Base-by-base conservation (phyloP, 169 alveolate species). In the Babesia divergens region DNA sequence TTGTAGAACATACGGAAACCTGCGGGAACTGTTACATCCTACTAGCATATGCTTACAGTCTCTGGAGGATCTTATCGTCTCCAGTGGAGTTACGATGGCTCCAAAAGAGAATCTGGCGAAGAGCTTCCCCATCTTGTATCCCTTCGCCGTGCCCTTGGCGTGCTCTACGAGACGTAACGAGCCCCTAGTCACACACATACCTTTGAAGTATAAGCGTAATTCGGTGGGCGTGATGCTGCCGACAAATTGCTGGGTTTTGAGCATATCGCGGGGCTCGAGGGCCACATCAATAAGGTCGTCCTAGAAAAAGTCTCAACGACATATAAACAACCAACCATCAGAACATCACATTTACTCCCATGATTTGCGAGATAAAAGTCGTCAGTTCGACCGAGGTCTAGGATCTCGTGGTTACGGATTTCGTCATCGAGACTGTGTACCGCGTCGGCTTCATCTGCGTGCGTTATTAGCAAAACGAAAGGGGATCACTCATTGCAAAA, bases 261-360 rank as follows among this genome's bases (percentile, higher is more conserved):
- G 43, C 64, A 75, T 75, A 26, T 75, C 84, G 16, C 56, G 68
- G 40, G 84, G 76, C 58, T 75, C 84, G 14, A 75, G 64, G 18
- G 84, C 84, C 8, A 65, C 84, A 37, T 75, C 79, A 4, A 72
- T 72, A 1, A 52, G 35, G 56, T 75, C 84, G n/a, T 65, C 84
- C 79, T 65, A n/a, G 50, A 18, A 7, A 4, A 22, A 22, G 28
- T 34, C 6, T 14, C 20, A 6, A 22, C 8, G 11, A 7, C 4
- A 3, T 0, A 6, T 2, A 8, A 2, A 0, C 37, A 3, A 24
- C 70, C 22, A 20, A 75, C 84, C 84, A 50, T 9, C 9, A 65
- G 59, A 18, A 56, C 79, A 31, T 75, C 70, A 54, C 84, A 75
- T 13, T 52, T 42, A 0, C 60, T 34, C 4, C 55, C 42, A 22